Conservation (phyloP, 75 land plant genomes). For the Picea glauca region DNA sequence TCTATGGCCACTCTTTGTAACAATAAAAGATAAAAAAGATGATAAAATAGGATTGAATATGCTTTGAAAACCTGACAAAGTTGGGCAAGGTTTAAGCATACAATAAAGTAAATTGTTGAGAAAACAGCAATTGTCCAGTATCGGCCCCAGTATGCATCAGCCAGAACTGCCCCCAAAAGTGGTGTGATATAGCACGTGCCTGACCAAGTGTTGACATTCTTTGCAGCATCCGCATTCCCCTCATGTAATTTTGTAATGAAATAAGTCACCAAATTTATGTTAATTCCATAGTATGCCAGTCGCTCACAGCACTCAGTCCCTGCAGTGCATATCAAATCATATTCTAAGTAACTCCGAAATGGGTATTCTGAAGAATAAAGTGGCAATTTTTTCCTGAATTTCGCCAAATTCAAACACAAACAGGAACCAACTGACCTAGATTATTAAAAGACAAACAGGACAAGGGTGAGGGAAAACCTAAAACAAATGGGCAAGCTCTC, state of each 20-base stretch:
- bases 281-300: constrained; percentile 43
- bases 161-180: constrained; percentile 87
- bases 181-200: constrained; percentile 92
- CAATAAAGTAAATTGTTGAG: constrained; percentile 74
- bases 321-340: not conserved
- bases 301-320: constrained; percentile 33
- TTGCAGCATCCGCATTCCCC: constrained; percentile 77
- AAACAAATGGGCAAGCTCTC: constrained; percentile 86
- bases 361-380: too few species aligned
- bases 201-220: constrained; percentile 80
- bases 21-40: not conserved
- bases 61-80: not conserved
- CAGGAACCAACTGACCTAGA: too few species aligned
- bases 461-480: constrained; percentile 37
- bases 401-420: too few species aligned
- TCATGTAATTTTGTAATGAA: constrained; percentile 64
- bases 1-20: not conserved
- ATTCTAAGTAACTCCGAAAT: too few species aligned
- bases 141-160: constrained; percentile 94
- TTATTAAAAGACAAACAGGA: too few species aligned
- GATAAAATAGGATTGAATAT: not conserved
- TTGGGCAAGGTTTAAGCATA: constrained; percentile 21
- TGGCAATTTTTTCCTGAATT: too few species aligned
- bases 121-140: constrained; percentile 84
- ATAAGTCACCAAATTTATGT: constrained; percentile 58